These are phyloP conservation scores for Lotmaria passim DNA, from an alignment of 208 protist genomes.

Conservation along the genomic window DNA sequence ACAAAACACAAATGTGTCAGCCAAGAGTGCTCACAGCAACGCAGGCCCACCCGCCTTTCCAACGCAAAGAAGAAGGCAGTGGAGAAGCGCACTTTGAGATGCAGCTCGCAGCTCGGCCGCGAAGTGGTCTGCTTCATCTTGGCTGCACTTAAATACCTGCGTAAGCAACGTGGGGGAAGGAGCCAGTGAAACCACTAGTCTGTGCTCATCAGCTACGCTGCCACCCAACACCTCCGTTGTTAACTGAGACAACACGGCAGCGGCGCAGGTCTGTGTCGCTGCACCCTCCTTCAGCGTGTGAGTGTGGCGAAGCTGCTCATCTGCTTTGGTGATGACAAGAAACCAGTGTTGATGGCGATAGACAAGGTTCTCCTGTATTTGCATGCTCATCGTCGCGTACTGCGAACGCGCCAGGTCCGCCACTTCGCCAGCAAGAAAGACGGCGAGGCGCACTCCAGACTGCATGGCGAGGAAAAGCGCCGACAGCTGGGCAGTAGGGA, in stretches of 20 bases:
- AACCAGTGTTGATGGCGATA: constrained; percentile 35
- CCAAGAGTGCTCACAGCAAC: background rate
- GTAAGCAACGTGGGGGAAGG: constrained; percentile 16
- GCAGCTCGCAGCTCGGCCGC: constrained; percentile 9
- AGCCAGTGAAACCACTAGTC: constrained; percentile 25
- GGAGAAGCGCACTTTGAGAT: constrained; percentile 10
- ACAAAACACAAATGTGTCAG: too few species aligned
- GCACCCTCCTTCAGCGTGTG: background rate
- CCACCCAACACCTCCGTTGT: constrained; percentile 7
- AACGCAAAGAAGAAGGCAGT: constrained; percentile 12
- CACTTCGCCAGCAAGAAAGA: constrained; percentile 55
- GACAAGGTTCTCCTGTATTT: constrained; percentile 31
- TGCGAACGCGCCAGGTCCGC: constrained; percentile 37
- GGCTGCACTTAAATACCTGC: constrained; percentile 16
- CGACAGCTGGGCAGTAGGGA: constrained; percentile 26
- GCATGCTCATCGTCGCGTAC: constrained; percentile 39
- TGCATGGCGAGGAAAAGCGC: constrained; percentile 39
- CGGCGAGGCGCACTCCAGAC: constrained; percentile 37
- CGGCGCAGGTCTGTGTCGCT: background rate
- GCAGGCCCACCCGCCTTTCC: background rate
- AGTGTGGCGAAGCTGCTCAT: constrained; percentile 39
- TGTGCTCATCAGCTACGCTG: constrained; percentile 9
- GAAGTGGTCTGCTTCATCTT: background rate
- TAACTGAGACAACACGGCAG: constrained; percentile 3
- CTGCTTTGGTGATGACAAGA: constrained; percentile 55